These are phyloP conservation scores for Fusarium kyushuense DNA, from an alignment of 2,329 filamentous ascomycete species.

Conservation along the genomic window DNA sequence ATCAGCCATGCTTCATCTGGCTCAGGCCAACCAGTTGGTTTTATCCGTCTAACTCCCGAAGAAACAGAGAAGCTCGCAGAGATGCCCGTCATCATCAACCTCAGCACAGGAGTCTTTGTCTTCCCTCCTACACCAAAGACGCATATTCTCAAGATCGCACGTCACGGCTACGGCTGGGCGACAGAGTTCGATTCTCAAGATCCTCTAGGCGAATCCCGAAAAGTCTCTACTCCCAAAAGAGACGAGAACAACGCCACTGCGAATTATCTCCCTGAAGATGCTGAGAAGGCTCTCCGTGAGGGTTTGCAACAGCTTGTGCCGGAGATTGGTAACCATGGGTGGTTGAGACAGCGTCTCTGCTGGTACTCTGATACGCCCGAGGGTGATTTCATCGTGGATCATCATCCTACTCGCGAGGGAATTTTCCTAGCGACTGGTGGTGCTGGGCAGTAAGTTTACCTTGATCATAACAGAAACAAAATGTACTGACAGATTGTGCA, in stretches of 20 bases:
- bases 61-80: constrained; percentile 66
- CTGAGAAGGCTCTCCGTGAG: constrained; percentile 62
- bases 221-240: constrained; percentile 52
- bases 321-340: constrained; percentile 63
- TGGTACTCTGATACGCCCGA: constrained; percentile 75
- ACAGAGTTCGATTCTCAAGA: constrained; percentile 43
- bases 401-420: constrained; percentile 63
- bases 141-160: constrained; percentile 68
- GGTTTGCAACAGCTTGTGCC: constrained; percentile 67
- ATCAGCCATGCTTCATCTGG: constrained; percentile 71
- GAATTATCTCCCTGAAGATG: constrained; percentile 63
- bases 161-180: constrained; percentile 70
- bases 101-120: constrained; percentile 65
- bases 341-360: constrained; percentile 65
- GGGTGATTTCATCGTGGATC: constrained; percentile 71
- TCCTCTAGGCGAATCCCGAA: constrained; percentile 17
- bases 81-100: constrained; percentile 70
- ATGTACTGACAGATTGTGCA: constrained; percentile 4
- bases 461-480: accelerated
- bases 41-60: constrained; percentile 68
- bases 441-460: constrained; percentile 44
- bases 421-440: constrained; percentile 62
- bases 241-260: constrained; percentile 55
- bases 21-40: constrained; percentile 74
- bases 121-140: constrained; percentile 64